These are phyloP conservation scores for Lasiosphaeria hispida DNA, from an alignment of 495 filamentous ascomycete genomes.

Conservation along the genomic window DNA sequence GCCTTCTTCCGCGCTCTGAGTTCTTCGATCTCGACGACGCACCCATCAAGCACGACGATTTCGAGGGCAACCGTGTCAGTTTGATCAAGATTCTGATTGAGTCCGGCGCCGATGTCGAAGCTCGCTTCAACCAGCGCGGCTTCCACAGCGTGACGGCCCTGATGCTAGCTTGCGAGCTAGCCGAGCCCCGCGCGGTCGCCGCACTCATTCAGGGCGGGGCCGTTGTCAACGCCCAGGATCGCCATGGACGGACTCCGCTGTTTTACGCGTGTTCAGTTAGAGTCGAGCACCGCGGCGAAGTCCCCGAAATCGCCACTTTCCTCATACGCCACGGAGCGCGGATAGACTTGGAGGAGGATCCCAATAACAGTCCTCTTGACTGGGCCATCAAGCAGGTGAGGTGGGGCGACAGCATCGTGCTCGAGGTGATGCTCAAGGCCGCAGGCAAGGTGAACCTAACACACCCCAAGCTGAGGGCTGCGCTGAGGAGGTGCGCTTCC, in stretches of 20 bases:
- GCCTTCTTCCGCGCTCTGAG: slow-evolving; percentile 22
- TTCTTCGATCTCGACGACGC: slow-evolving; percentile 28
- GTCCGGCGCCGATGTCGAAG: slow-evolving; percentile 25
- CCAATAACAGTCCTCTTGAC: slow-evolving; percentile 21
- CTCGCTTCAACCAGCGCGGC: slow-evolving; percentile 25
- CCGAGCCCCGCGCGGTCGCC: slow-evolving; percentile 21
- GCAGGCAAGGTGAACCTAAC: slow-evolving; percentile 17
- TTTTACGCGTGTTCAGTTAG: slow-evolving; percentile 21
- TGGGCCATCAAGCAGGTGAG: slow-evolving; percentile 25
- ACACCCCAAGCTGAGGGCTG: slow-evolving; percentile 16
- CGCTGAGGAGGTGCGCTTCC: slow-evolving; percentile 19
- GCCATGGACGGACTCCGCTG: slow-evolving; percentile 19
- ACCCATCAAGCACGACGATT: slow-evolving; percentile 27
- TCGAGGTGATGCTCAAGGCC: slow-evolving; percentile 21
- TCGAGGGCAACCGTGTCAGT: slow-evolving; percentile 23
- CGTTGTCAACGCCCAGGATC: slow-evolving; percentile 24
- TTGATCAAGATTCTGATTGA: slow-evolving; percentile 27
- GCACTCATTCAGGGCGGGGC: slow-evolving; percentile 22
- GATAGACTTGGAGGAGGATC: slow-evolving; percentile 26
- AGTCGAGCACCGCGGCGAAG: slow-evolving; percentile 23
- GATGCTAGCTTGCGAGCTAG: slow-evolving; percentile 30
- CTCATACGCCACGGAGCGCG: slow-evolving; percentile 20
- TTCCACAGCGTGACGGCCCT: slow-evolving; percentile 22
- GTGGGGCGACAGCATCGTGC: slow-evolving; percentile 21
- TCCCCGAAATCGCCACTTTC: slow-evolving; percentile 20